Percentiles rank a stretch among this genome's conserved stretches.
phyloP scores from a whole-genome alignment of 257 asterid genomes.

The Jaltomata sinuosa region DNA sequence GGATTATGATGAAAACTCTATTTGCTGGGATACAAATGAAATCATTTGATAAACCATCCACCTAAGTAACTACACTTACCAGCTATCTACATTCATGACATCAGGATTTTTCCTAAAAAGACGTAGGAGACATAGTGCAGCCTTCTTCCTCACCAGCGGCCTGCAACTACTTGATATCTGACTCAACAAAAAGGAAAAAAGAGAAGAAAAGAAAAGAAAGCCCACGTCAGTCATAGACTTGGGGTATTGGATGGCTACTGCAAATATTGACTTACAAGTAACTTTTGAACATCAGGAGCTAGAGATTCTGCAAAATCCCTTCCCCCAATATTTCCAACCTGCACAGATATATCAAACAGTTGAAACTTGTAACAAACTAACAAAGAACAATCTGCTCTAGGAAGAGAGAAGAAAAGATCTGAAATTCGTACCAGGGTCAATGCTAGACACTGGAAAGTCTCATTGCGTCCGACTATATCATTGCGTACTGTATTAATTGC shows the following conservation, averaged over 20 bases:
- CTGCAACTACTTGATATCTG: constrained; percentile 96
- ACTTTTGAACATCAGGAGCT: constrained; percentile 99
- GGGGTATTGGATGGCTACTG: constrained; percentile 5
- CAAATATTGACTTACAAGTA: constrained; percentile 65
- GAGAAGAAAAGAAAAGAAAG: not conserved
- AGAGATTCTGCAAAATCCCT: constrained; percentile 97
- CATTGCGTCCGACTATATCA: constrained; percentile 97
- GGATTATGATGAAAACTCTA: constrained; percentile 15
- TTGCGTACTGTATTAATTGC: constrained; percentile 97
- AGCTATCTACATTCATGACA: constrained; percentile 96
- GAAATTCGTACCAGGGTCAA: constrained; percentile 69
- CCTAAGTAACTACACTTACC: constrained; percentile 29
- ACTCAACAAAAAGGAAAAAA: constrained; percentile 8
- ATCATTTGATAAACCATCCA: not conserved
- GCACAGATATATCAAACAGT: constrained; percentile 14
- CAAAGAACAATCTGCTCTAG: not conserved
- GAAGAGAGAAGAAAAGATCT: not conserved
- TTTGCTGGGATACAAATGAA: not conserved
- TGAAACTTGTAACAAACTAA: not conserved
- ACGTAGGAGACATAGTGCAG: constrained; percentile 94
- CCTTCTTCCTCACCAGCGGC: constrained; percentile 99
- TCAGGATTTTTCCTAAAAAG: constrained; percentile 94
- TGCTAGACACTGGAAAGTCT: constrained; percentile 99
- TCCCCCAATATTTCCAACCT: constrained; percentile 99
- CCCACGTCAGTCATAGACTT: not conserved